A percentile compares a stretch with the other conserved stretches of the same genome.
Conservation (phyloP, 2,329 filamentous ascomycete genomes). For the Ceratocystis eucalypticola region DNA sequence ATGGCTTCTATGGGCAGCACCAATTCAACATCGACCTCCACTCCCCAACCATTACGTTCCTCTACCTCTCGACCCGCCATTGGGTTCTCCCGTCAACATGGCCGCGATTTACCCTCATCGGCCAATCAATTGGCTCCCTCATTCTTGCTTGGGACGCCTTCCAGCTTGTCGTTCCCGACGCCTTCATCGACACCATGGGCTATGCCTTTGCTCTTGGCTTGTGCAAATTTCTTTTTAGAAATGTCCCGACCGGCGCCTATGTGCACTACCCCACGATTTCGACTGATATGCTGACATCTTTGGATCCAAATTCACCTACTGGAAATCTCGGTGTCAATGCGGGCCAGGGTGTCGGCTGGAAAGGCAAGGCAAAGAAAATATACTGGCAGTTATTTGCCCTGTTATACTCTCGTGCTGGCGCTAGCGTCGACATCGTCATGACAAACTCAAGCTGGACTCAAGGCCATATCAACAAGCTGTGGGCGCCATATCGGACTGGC, state of each 20-base stretch:
- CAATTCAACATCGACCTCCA: conserved; percentile 90
- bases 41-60: conserved; percentile 67
- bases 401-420: conserved; percentile 70
- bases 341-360: conserved; percentile 59
- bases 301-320: conserved; percentile 47
- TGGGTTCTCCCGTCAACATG: conserved; percentile 79
- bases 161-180: conserved; percentile 76
- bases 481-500: conserved; percentile 46
- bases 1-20: conserved; percentile 34
- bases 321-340: conserved; percentile 66
- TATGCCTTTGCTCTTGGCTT: conserved; percentile 84
- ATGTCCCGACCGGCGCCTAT: conserved; percentile 77
- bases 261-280: conserved; percentile 98
- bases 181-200: conserved; percentile 96
- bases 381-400: conserved; percentile 83
- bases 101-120: conserved; percentile 82
- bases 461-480: conserved; percentile 64
- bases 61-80: conserved; percentile 78
- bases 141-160: conserved; percentile 86
- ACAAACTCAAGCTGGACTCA: conserved; percentile 96
- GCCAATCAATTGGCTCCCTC: conserved; percentile 84
- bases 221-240: conserved; percentile 66
- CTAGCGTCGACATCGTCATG: conserved; percentile 84
- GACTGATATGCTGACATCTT: conserved; percentile 85
- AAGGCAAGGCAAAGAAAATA: conserved; percentile 56